A percentile compares a stretch with the other conserved stretches of the same genome.
These are phyloP conservation scores for Annona squamosa DNA, from an alignment of 164 flowering plant genomes.

Conservation along the genomic window DNA sequence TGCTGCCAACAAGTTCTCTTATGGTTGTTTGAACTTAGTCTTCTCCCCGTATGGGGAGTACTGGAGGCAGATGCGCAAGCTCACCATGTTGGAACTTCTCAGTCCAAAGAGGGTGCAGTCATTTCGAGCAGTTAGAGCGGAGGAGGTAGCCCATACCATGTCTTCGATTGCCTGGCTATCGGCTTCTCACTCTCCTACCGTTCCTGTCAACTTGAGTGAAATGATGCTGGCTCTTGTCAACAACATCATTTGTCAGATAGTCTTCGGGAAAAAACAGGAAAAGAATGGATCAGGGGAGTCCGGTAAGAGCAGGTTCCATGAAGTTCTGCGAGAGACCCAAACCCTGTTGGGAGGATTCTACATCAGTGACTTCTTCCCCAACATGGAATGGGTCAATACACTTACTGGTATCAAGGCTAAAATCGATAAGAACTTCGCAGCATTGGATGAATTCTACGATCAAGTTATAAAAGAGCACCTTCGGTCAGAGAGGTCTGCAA, in stretches of 20 bases:
- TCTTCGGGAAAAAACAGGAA: slow-evolving; percentile 14
- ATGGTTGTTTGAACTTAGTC: slow-evolving; percentile 13
- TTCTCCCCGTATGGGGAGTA: slow-evolving; percentile 27
- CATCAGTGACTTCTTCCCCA: slow-evolving; percentile 7
- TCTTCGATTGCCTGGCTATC: neutral
- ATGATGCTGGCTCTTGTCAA: slow-evolving; percentile 9
- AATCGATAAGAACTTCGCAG: slow-evolving; percentile 8
- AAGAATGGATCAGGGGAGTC: neutral
- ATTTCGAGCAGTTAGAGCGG: slow-evolving; percentile 24
- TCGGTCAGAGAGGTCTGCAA: neutral
- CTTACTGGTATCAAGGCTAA: slow-evolving; percentile 8
- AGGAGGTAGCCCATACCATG: slow-evolving; percentile 23
- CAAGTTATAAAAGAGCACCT: slow-evolving; percentile 17
- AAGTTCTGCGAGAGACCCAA: slow-evolving; percentile 4
- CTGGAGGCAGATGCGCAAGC: slow-evolving; percentile 33
- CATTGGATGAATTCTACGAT: slow-evolving; percentile 5
- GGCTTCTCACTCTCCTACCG: neutral
- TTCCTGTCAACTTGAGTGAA: slow-evolving; percentile 13
- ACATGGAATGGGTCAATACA: slow-evolving; percentile 15
- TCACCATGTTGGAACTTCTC: slow-evolving; percentile 21
- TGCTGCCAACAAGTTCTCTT: slow-evolving; percentile 17
- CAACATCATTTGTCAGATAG: slow-evolving; percentile 13
- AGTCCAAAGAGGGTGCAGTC: slow-evolving; percentile 25
- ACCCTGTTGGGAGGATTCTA: slow-evolving; percentile 7
- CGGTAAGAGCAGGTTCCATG: neutral